Conservation (phyloP, 2,329 filamentous ascomycete species). For the Hymenoscyphus scutula region DNA sequence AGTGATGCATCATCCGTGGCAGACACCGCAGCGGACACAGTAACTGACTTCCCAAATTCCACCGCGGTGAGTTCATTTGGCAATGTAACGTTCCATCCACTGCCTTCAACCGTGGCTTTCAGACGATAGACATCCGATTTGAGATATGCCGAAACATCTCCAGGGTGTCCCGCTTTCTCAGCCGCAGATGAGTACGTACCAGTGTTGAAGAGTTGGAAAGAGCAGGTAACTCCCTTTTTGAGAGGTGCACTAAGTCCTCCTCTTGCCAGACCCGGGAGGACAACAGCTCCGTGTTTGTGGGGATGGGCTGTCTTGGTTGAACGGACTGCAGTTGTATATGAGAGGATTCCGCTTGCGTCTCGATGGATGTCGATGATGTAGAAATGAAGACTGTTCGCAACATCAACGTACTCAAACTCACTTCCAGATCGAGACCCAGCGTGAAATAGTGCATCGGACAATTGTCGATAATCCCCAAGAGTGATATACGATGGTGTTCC, state of each 20-base stretch:
- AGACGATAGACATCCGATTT: conserved; percentile 19
- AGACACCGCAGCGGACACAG: conserved; percentile 10
- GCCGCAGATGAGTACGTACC: conserved; percentile 1
- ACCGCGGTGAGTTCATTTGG: conserved; percentile 18
- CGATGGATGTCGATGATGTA: conserved; percentile 18
- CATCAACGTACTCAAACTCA: conserved; percentile 20
- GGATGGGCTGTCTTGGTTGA: conserved; percentile 9
- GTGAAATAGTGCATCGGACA: conserved; percentile 21
- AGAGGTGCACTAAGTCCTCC: neutral
- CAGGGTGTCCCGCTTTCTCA: conserved; percentile 7
- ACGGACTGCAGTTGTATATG: conserved; percentile 18
- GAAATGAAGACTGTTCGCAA: conserved; percentile 18
- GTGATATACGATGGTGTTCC: conserved; percentile 18
- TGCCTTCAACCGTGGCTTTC: conserved; percentile 10
- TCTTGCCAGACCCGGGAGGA: neutral
- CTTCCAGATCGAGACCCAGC: conserved; percentile 19
- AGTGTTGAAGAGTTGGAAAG: conserved; percentile 17
- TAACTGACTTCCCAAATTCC: conserved; percentile 4
- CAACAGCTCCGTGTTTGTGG: conserved; percentile 12
- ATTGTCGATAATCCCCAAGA: conserved; percentile 17
- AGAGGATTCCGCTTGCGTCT: conserved; percentile 12
- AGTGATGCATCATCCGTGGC: neutral
- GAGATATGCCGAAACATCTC: conserved; percentile 14
- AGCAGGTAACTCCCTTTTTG: conserved; percentile 16
- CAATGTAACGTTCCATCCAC: conserved; percentile 19